Percentiles rank a stretch among this genome's conserved stretches.
These are phyloP conservation scores for Cytospora piceae DNA, from an alignment of 2,329 filamentous ascomycete species.

Conservation along the genomic window DNA sequence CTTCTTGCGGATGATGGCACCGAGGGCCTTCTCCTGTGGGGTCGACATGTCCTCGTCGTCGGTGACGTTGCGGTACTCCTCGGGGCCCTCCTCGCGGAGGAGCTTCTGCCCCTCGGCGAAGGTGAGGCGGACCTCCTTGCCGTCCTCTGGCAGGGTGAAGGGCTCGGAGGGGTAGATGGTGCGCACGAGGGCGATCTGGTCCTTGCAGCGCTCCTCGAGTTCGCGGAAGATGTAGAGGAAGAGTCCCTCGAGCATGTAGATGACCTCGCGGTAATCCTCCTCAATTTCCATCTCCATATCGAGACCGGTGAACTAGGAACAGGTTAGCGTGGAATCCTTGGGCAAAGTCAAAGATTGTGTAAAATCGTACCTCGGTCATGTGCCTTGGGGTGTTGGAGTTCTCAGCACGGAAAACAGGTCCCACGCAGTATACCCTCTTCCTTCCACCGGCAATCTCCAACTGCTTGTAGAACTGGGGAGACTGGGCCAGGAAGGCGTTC, in stretches of 20 bases:
- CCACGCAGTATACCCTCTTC: slow-evolving; percentile 77
- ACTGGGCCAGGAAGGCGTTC: slow-evolving; percentile 78
- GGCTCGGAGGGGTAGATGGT: slow-evolving; percentile 76
- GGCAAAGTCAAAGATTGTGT: neutral
- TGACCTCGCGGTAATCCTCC: slow-evolving; percentile 76
- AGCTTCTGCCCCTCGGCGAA: slow-evolving; percentile 80
- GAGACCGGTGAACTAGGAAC: slow-evolving; percentile 72
- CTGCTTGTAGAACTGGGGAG: slow-evolving; percentile 87
- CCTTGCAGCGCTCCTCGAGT: slow-evolving; percentile 67
- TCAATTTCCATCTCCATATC: slow-evolving; percentile 91
- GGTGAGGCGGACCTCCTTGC: slow-evolving; percentile 75
- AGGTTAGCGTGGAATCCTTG: slow-evolving; percentile 18
- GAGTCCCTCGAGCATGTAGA: slow-evolving; percentile 71
- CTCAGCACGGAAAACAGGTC: slow-evolving; percentile 84
- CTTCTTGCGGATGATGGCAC: slow-evolving; percentile 82
- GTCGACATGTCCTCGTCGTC: slow-evolving; percentile 83
- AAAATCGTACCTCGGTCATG: slow-evolving; percentile 68
- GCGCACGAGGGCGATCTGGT: slow-evolving; percentile 74
- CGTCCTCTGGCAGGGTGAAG: slow-evolving; percentile 74
- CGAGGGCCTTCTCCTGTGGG: slow-evolving; percentile 86
- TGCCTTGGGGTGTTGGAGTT: slow-evolving; percentile 83
- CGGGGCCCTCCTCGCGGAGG: slow-evolving; percentile 72
- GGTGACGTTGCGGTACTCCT: slow-evolving; percentile 67
- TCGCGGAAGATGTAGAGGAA: slow-evolving; percentile 80
- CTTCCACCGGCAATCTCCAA: slow-evolving; percentile 80